phyloP scores from a whole-genome alignment of 345 rosid species.

The Acer yangbiense region DNA sequence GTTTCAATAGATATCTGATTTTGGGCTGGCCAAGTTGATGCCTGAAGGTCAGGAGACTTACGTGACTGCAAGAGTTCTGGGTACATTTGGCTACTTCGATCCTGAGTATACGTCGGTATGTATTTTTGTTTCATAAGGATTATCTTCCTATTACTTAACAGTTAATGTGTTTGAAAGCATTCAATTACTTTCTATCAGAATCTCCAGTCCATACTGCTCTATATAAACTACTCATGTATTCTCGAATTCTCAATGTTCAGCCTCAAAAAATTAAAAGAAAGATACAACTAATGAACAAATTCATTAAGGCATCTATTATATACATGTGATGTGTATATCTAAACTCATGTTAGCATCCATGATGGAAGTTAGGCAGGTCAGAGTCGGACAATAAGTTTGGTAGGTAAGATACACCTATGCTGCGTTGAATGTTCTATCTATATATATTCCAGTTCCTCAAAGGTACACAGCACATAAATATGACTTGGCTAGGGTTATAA shows the following conservation, averaged over 20 bases:
- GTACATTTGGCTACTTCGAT: constrained; percentile 96
- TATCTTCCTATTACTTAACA: neutral
- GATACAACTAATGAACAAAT: neutral
- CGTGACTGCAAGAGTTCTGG: constrained; percentile 91
- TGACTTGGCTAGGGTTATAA: neutral
- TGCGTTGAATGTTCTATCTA: neutral
- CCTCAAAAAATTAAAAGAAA: neutral
- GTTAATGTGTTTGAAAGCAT: neutral
- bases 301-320: neutral
- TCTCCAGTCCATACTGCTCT: neutral
- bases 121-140: neutral
- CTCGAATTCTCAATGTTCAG: neutral
- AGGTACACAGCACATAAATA: neutral
- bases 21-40: constrained; percentile 96
- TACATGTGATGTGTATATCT: neutral
- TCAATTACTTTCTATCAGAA: neutral
- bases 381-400: neutral
- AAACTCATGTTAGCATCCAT: neutral
- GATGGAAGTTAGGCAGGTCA: neutral
- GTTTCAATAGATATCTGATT: constrained; percentile 75
- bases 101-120: constrained; percentile 95
- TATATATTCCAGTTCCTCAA: neutral
- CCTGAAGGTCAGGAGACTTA: constrained; percentile 85
- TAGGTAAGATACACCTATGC: neutral
- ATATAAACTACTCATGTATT: neutral